Base-by-base conservation (phyloP, 352 stramenopile genomes). In the Discostella stelligera region DNA sequence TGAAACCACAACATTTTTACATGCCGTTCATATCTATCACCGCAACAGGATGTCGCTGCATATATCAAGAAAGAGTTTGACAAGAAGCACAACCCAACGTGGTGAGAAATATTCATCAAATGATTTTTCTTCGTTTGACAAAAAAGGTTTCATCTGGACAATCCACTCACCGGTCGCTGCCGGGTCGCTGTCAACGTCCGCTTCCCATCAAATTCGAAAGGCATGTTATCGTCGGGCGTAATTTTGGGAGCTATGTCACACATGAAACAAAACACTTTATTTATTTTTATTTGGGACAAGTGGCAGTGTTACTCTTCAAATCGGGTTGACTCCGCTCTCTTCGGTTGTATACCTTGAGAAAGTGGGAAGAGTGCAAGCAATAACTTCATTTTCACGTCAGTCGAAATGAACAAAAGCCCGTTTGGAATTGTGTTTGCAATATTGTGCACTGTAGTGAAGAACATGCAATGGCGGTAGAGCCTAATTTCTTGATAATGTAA, bases 11-110 rank as follows among this genome's bases (percentile, higher is more conserved):
- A 9, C 32, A 48, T 48, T 18, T 41, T 70, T 49, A 44, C 16
- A 14, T 20, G 68, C 68, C 27, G 32, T 16, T 54, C 50, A 56
- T 74, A 50, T 60, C 66, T 53, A 73, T 72, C 16, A 77, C 50
- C 68, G 11, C 53, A 23, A 27, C 56, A 98, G 87, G 96, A 99
- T 83, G 97, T 99, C 73, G 96, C 97, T 32, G 97, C 96, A 25
- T 98, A 98, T 78, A 98, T 99, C 84, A 99, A 99, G 84, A 99
- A 98, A 84, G 97, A 98, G 86, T 99, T 99, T 80, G 96, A 99
- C 86, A 97, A 98, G 81, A 93, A 92, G 65, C 87, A 93, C 74
- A 90, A 89, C 59, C 89, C 89, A 65, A 94, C 89, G 68, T 94
- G 89, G 88, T 86, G 75, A 74, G 80, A 58, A 58, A 44, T 8